These are phyloP conservation scores for Austroboletus novae-zelandiae DNA, from an alignment of 1,284 basidiomycete genomes.

Conservation along the genomic window DNA sequence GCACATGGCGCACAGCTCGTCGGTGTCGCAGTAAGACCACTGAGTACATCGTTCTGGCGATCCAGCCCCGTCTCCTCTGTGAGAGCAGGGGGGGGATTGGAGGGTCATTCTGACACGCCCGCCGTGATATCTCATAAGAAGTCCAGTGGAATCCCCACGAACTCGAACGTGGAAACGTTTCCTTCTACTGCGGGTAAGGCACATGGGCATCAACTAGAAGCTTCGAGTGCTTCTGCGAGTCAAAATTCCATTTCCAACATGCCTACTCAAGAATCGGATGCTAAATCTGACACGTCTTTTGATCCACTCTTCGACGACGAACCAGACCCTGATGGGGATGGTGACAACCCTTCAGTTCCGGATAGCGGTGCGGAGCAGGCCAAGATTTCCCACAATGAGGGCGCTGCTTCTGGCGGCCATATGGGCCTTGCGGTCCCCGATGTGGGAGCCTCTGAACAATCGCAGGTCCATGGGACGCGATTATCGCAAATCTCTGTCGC, in stretches of 20 bases:
- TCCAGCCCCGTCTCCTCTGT: conserved; percentile 31
- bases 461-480: conserved; percentile 29
- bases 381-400: conserved; percentile 18
- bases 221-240: conserved; percentile 17
- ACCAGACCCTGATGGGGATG: conserved; percentile 51
- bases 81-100: conserved; percentile 23
- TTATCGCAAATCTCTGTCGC: conserved; percentile 31
- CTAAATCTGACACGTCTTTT: conserved; percentile 73
- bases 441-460: conserved; percentile 28
- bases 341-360: conserved; percentile 25
- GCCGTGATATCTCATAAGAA: conserved; percentile 8
- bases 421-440: conserved; percentile 23
- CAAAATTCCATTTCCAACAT: conserved; percentile 25
- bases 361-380: conserved; percentile 13
- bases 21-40: conserved; percentile 76
- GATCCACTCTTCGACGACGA: conserved; percentile 83
- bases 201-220: conserved; percentile 15
- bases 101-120: conserved; percentile 9
- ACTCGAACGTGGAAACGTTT: conserved; percentile 22
- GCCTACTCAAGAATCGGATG: conserved; percentile 46
- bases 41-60: conserved; percentile 39
- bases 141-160: conserved; percentile 12
- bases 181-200: conserved; percentile 14
- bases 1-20: conserved; percentile 88
- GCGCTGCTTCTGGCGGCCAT: conserved; percentile 8